Evolutionary conservation across 768 basidiomycete genomes (phyloP), one percentile per base, ranked within the genome.

Genomic region (Leccinum rimulosum): DNA sequence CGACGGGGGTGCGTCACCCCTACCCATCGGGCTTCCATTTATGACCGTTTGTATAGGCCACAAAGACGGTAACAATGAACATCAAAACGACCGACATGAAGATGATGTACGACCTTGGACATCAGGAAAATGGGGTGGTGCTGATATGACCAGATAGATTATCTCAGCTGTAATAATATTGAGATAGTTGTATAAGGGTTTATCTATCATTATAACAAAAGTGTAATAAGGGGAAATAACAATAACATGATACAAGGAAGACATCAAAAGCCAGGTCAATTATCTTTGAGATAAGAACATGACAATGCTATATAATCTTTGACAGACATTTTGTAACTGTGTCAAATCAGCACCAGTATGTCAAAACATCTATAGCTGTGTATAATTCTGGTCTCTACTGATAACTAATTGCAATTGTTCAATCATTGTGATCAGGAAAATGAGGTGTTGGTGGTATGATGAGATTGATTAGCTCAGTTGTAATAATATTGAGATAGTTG

Each of bases 61-160:
- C 95, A 5, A 98, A 98, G 77, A 98, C 97, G 1, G 97, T 95
- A 3, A 95, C 97, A 72, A 74, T 98, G 60, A 98, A 96, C 0
- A 90, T 99, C 68, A 98, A 98, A 76, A 96, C 93, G 14, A 97
- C 95, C 3, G 96, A 98, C 73, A 98, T 98, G 97, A 96, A 98
- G 78, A 98, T 96, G 5, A 89, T 99, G 30, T 99, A 99, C 71
- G 97, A 99, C 75, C 82, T 98, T 28, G 28, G 7, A 7, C 28
- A 47, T 47, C 45, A 47, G 45, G 45, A 25, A 47, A 47, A 47
- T 47, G 45, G 22, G 45, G 45, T 47, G 45, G 45, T 47, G 45
- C 45, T 22, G 45, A 19, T 12, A 47, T 47, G 45, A 47, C 45
- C 45, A 47, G 45, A 47, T 47, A 19, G 2, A 47, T 47, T 25